Percentiles rank a stretch among this genome's conserved stretches.
Conservation (phyloP, 768 basidiomycete genomes). For the Saitozyma podzolica region DNA sequence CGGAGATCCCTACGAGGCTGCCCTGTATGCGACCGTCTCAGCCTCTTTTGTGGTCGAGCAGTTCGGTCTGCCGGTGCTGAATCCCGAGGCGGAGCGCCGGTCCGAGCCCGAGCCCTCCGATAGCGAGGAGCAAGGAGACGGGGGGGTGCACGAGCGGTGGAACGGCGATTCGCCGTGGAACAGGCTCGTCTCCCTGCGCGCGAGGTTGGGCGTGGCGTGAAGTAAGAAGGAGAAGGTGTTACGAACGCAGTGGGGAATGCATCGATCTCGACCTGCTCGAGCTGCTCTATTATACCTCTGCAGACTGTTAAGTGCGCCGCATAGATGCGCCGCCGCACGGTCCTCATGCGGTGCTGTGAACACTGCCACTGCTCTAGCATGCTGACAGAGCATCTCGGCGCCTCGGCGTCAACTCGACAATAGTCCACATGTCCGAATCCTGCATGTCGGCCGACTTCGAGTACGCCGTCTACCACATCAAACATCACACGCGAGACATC, state of each 20-base stretch:
- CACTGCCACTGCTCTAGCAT: too few relatives aligned
- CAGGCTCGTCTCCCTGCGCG: conserved; percentile 20
- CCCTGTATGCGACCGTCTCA: conserved; percentile 40
- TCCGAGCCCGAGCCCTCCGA: background rate
- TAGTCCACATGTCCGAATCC: conserved; percentile 30
- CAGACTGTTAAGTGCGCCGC: too few relatives aligned
- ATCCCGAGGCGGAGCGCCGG: too few relatives aligned
- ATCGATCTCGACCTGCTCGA: too few relatives aligned
- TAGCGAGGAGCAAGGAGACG: too few relatives aligned
- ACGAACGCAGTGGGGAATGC: too few relatives aligned
- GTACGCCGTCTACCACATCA: conserved; percentile 38
- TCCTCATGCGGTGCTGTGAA: too few relatives aligned
- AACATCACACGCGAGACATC: conserved; percentile 40
- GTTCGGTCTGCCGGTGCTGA: conserved; percentile 33
- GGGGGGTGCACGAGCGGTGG: too few relatives aligned
- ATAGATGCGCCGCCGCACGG: too few relatives aligned
- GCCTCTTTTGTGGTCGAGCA: conserved; percentile 45
- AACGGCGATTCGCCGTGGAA: conserved; percentile 28
- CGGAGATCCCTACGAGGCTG: conserved; percentile 34
- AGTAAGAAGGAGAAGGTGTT: too few relatives aligned
- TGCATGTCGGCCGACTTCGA: conserved; percentile 34
- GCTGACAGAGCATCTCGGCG: too few relatives aligned
- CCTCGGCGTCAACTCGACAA: conserved; percentile 34
- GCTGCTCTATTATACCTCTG: too few relatives aligned
- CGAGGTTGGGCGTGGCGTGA: conserved; percentile 1